Conservation (phyloP, 169 alveolate genomes). For the Eimeria tenella region DNA sequence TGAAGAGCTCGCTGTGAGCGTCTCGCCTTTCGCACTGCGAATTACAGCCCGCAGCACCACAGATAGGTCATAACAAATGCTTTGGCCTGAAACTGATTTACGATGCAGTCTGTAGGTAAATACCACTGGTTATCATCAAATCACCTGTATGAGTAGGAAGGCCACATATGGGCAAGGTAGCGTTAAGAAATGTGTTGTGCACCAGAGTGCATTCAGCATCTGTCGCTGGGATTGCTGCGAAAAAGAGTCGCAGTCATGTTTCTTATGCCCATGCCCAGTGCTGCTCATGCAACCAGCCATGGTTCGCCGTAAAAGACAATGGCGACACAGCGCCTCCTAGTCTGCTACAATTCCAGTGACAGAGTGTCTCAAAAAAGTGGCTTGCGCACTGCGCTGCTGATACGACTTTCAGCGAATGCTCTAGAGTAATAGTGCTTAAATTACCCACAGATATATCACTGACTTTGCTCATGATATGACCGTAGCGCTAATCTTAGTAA, state of each 20-base stretch:
- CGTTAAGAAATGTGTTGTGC: slow-evolving; percentile 42
- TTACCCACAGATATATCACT: background rate
- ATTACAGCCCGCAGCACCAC: background rate
- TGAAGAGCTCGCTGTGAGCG: slow-evolving; percentile 26
- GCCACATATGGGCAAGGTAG: background rate
- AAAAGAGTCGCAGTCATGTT: background rate
- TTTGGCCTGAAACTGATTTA: background rate
- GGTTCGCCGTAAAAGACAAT: too few relatives aligned
- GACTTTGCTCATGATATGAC: background rate
- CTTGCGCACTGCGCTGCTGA: background rate
- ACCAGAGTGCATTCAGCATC: slow-evolving; percentile 52
- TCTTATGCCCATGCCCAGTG: background rate
- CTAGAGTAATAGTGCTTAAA: background rate
- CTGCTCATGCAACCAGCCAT: background rate
- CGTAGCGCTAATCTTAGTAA: background rate
- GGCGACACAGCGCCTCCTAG: background rate
- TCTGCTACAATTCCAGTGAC: background rate
- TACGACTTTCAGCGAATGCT: too few relatives aligned
- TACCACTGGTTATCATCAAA: background rate
- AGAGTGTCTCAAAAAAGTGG: background rate
- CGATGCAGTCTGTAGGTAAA: background rate
- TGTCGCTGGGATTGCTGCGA: slow-evolving; percentile 65
- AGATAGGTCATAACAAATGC: background rate
- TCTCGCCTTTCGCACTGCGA: slow-evolving; percentile 47
- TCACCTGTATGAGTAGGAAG: slow-evolving; percentile 60